These are phyloP conservation scores for Pyricularia pennisetigena DNA, from an alignment of 2,329 filamentous ascomycete genomes.

Conservation along the genomic window DNA sequence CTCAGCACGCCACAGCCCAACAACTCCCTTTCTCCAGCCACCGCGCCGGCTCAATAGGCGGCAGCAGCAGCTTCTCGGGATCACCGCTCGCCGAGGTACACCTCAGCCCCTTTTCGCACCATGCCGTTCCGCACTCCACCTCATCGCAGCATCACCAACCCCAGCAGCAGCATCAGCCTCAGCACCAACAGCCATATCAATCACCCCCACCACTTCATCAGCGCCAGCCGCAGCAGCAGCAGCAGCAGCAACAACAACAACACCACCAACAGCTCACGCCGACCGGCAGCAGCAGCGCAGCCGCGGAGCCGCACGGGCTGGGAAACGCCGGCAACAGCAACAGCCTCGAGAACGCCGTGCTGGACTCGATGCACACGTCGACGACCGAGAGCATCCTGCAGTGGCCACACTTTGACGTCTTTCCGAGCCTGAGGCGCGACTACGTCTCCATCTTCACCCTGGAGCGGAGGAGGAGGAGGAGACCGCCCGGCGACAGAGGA, in stretches of 20 bases:
- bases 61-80: constrained; percentile 11
- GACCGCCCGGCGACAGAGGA: constrained; percentile 22
- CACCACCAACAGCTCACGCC: neutral
- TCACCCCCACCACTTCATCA: neutral
- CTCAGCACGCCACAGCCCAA: constrained; percentile 3
- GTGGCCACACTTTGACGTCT: constrained; percentile 38
- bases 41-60: neutral
- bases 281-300: neutral
- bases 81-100: constrained; percentile 11
- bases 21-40: neutral
- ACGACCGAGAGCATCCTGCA: constrained; percentile 40
- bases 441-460: constrained; percentile 36
- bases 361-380: constrained; percentile 39
- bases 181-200: neutral
- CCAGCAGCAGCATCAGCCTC: neutral
- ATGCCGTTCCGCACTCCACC: neutral
- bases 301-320: constrained; percentile 9
- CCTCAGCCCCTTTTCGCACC: neutral
- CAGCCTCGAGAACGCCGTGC: constrained; percentile 33
- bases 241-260: constrained; percentile 9
- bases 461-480: constrained; percentile 30
- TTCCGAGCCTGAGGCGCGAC: constrained; percentile 29
- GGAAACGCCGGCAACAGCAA: constrained; percentile 6
- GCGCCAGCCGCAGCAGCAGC: constrained; percentile 9
- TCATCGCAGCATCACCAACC: neutral